Evolutionary conservation across 2,329 filamentous ascomycete genomes (phyloP).

Genomic region (Tolypocladium ovalisporum): DNA sequence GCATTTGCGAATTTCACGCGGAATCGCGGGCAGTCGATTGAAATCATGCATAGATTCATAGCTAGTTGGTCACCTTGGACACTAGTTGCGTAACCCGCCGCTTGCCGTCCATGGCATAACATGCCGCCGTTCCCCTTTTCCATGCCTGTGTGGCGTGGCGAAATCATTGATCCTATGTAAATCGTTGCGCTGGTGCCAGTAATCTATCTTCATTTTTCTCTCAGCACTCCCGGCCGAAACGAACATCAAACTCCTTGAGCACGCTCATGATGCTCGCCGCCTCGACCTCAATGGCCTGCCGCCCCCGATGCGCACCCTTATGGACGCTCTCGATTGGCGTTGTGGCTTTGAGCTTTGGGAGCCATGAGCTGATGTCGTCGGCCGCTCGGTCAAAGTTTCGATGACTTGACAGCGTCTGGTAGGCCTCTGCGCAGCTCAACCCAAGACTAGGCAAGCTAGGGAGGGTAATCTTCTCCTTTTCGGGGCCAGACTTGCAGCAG

Average conservation of each 20-base stretch:
- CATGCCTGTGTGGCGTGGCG: background rate
- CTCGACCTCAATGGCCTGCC: slow-evolving; percentile 64
- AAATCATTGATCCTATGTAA: background rate
- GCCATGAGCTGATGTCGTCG: slow-evolving; percentile 65
- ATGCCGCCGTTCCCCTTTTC: background rate
- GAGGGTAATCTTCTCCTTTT: slow-evolving; percentile 20
- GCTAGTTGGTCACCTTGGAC: background rate
- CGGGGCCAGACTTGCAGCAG: slow-evolving; percentile 45
- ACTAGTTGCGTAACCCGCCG: background rate
- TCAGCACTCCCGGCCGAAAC: slow-evolving; percentile 45
- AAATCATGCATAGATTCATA: background rate
- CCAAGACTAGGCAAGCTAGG: slow-evolving; percentile 38
- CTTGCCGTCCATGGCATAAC: background rate
- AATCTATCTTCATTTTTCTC: background rate
- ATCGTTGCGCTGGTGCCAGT: background rate
- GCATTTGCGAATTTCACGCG: background rate
- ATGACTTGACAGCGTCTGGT: slow-evolving; percentile 68
- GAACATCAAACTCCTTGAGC: slow-evolving; percentile 68
- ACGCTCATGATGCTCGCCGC: slow-evolving; percentile 79
- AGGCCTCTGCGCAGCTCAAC: slow-evolving; percentile 65
- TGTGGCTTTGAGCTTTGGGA: slow-evolving; percentile 59
- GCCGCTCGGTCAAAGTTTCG: slow-evolving; percentile 64
- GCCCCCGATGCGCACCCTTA: slow-evolving; percentile 21
- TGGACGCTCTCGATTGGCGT: slow-evolving; percentile 22
- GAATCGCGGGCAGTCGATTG: background rate